Evolutionary conservation across 2,329 filamentous ascomycete species (phyloP), one percentile per base, ranked within the genome.

Genomic region (Cladosporium sp.): DNA sequence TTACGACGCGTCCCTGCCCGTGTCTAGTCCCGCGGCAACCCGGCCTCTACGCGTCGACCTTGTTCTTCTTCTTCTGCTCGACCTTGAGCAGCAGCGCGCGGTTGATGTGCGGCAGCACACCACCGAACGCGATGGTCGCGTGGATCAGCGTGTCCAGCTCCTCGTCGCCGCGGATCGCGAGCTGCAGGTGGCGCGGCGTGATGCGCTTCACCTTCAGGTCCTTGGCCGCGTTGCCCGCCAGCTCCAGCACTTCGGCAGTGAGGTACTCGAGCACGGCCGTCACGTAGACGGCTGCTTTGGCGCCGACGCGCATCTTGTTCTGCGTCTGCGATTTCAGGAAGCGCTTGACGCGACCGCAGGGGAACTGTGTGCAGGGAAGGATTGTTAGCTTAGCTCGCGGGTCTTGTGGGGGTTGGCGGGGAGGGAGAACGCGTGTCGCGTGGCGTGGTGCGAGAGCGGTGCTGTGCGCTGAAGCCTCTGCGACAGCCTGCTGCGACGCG

Each of bases 151-250:
- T 97, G 72, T 98, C 93, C 64, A 98, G 81, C 75, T 98, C 93
- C 77, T 98, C 93, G 73, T 98, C 93, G 68, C 93, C 93, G 67
- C 93, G 90, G 70, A 98, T 98, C 66, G 93, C 93, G 58, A 98
- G 87, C 74, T 98, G 93, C 60, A 98, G 78, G 74, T 98, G 93
- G 72, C 93, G 91, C 53, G 93, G 93, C 10, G 92, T 97, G 74
- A 98, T 98, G 75, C 93, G 93, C 85, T 97, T 98, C 77, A 97
- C 93, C 77, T 97, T 98, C 70, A 97, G 87, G 74, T 98, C 93
- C 81, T 97, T 97, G 73, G 93, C 93, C 50, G 93, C 93, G 72
- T 98, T 98, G 73, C 93, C 93, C 71, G 93, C 93, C 61, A 98
- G 81, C 74, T 98, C 93, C 66, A 98, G 86, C 43, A 98, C 92